Base-by-base conservation (phyloP, 768 basidiomycete genomes). In the Termitomyces sp. region DNA sequence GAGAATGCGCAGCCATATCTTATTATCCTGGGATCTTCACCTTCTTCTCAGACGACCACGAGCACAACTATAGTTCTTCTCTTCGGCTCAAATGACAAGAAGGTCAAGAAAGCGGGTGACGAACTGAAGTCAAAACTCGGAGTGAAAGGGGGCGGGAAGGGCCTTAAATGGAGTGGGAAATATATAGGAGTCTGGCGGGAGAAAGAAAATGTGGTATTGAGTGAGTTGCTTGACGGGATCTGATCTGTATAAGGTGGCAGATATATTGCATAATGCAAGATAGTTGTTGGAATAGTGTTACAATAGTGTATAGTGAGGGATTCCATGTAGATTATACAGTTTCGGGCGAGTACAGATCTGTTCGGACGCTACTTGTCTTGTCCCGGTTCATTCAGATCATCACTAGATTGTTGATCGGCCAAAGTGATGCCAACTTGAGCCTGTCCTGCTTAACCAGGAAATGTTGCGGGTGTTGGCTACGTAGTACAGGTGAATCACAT, bases 111-210 rank as follows among this genome's bases (percentile, higher is more conserved):
- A 59, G 71, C 70, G 2, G 86, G 87, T 3, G 84, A 84, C 3
- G 73, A 66, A 25, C 66, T 88, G 42, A 89, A 82, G 67, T 65
- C 70, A 5, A 83, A 78, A 60, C 71, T 88, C 28, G 74, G 75
- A 9, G 75, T 88, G 46, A 92, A 86, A 71, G 91, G 91, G 7
- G 91, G 91, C 11, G 89, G 90, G 4, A 90, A 87, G 64, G 89
- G 88, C 1, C 61, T 72, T 17, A 81, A 79, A 62, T 91, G 89
- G 86, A 90, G 89, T 59, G 89, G 90, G 10, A 87, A 91, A 67
- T 79, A 77, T 54, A 75, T 68, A 7, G 89, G 89, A 0, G 78
- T 83, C 14, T 88, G 86, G 86, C 79, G 78, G 62, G 75, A 72
- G 5, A 75, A 74, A 57, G 82, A 85, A 60, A 70, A 70, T 25